phyloP scores from a whole-genome alignment of 164 flowering plant genomes.

The Echeveria elegans region DNA sequence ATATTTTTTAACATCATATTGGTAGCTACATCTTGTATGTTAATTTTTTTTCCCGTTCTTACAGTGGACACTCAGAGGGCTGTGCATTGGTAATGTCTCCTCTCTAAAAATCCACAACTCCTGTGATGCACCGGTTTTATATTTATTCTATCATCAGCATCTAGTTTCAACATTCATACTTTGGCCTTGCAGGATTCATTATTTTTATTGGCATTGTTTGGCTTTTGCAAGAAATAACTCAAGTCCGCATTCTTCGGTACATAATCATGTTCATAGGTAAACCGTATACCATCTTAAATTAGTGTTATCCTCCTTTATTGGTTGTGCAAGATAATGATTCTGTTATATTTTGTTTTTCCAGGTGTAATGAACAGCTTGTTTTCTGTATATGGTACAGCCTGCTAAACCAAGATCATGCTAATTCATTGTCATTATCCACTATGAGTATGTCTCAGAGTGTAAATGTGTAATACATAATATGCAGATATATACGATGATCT shows the following conservation, averaged over 20 bases:
- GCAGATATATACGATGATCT: slow-evolving; percentile 88
- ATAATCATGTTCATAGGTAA: slow-evolving; percentile 88
- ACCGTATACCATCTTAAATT: neutral
- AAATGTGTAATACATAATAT: slow-evolving; percentile 5
- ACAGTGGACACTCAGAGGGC: slow-evolving; percentile 97
- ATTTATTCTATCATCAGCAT: too few relatives aligned
- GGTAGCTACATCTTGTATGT: neutral
- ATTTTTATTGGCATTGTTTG: slow-evolving; percentile 69
- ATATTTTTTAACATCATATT: too few relatives aligned
- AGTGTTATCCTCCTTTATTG: neutral
- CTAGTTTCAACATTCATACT: neutral
- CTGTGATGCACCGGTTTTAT: neutral
- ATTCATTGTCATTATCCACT: neutral
- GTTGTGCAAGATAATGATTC: neutral
- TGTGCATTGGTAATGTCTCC: slow-evolving; percentile 64
- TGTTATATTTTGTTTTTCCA: slow-evolving; percentile 24
- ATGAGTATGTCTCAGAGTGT: neutral
- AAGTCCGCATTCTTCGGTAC: slow-evolving; percentile 62
- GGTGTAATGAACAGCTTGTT: slow-evolving; percentile 96
- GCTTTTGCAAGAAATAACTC: slow-evolving; percentile 79
- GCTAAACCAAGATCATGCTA: neutral
- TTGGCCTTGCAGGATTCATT: slow-evolving; percentile 61
- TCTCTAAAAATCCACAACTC: neutral
- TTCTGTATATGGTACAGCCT: slow-evolving; percentile 64
- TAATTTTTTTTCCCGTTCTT: neutral